Evolutionary conservation across 2,329 filamentous ascomycete species (phyloP), one percentile per base, ranked within the genome.

Genomic region (Ophiostoma australiae): DNA sequence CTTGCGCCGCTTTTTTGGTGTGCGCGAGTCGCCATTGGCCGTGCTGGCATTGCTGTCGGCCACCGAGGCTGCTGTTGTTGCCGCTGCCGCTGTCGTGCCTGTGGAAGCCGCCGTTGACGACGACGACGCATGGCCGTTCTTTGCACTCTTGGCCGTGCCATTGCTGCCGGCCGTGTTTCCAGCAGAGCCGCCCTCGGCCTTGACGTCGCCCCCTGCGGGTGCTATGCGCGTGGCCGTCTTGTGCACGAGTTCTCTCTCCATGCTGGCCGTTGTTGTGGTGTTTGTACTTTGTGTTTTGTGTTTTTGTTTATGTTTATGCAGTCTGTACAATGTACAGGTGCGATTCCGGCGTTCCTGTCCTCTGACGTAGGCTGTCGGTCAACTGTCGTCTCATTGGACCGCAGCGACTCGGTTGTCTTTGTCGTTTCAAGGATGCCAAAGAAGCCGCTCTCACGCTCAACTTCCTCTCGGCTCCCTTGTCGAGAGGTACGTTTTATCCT

Each of bases 1-100:
- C 83, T 94, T 94, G 84, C 91, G 90, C 82, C 91, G 87, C 85
- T 93, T 94, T 83, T 92, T 94, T 68, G 90, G 89, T 79, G 88
- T 91, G 80, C 86, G 85, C 73, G 76, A 73, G 73, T 79, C 78
- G 55, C 78, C 69, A 74, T 73, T 72, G 66, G 66, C 67, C 33
- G 37, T 52, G 23, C 70, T 39, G n/a, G 77, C 74, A 74, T 76
- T 75, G 33, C 73, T 63, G 72, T 73, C 58, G 71, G 61, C 61
- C 8, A 35, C 70, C 31, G 39, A 39, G 23, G 69, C 61, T 7
- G 20, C 63, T 23, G 63, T 41, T 17, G 27, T 33, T 4, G 61
- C 4, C 31, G 31, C 8, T 23, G 63, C 33, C 10, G 33, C n/a
- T 44, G 7, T 37, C 20, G 33, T 4, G 20, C 13, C 52, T 27